These are phyloP conservation scores for Catharanthus roseus DNA, from an alignment of 257 asterid species.

Conservation along the genomic window DNA sequence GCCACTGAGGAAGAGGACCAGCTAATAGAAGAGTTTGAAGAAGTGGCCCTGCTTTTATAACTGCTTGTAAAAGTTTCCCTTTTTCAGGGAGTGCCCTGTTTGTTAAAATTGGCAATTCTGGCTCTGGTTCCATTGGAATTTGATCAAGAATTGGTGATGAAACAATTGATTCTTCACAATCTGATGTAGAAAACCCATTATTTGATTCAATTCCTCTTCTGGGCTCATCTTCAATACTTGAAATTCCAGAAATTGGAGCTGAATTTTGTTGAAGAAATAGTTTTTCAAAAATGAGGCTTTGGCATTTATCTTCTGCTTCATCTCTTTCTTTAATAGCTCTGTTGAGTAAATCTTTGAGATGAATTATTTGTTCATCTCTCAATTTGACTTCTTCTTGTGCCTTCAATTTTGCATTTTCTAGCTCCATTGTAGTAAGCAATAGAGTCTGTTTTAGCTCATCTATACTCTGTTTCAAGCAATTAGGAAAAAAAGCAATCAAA, in stretches of 20 bases:
- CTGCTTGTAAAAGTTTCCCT: constrained; percentile 77
- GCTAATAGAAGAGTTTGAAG: constrained; percentile 83
- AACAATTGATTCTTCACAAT: constrained; percentile 81
- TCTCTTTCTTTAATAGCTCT: constrained; percentile 47
- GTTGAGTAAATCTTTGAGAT: constrained; percentile 44
- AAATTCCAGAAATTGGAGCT: constrained; percentile 44
- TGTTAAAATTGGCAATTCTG: constrained; percentile 23
- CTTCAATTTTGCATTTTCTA: constrained; percentile 47
- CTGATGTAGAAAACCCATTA: constrained; percentile 50
- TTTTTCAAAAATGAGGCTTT: constrained; percentile 34
- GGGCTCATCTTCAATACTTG: constrained; percentile 66
- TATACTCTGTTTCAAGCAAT: constrained; percentile 46
- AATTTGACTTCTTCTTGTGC: constrained; percentile 61
- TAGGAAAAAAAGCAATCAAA: neutral
- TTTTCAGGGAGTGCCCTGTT: constrained; percentile 68
- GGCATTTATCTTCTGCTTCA: constrained; percentile 60
- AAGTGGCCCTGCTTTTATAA: constrained; percentile 87
- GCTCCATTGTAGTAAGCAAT: constrained; percentile 49
- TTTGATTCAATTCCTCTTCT: constrained; percentile 35
- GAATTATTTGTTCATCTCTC: constrained; percentile 53
- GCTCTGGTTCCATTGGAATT: constrained; percentile 11
- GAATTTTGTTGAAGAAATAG: constrained; percentile 46
- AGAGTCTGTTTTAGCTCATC: constrained; percentile 67
- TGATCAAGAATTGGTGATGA: constrained; percentile 40
- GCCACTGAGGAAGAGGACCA: constrained; percentile 94